Base-by-base conservation (phyloP, 257 asterid genomes). In the Catharanthus roseus region DNA sequence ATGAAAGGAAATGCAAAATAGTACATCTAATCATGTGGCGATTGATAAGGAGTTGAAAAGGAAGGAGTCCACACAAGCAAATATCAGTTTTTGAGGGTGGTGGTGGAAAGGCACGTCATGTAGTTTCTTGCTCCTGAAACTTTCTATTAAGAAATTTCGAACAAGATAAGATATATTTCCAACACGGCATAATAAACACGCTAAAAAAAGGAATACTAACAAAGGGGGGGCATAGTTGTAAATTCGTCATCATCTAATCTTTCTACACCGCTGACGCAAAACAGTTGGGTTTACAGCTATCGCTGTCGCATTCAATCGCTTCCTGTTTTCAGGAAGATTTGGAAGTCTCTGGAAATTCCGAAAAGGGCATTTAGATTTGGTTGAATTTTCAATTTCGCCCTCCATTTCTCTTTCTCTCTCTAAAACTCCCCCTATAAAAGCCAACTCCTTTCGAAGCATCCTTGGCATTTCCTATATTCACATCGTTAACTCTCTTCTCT, bases 311-410 rank as follows among this genome's bases (percentile, higher is more conserved):
- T 28, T 3, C 23, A 21, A 33, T 38, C 0, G 3, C 10, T 12
- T 5, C 6, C 36, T 18, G 49, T 13, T 1, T 16, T 11, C 12
- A 51, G 5, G 41, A 31, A 39, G 33, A 23, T 6, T 63, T 3
- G 10, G 70, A 72, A 72, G 41, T 62, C 42, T 62, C 70, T 50
- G 45, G 70, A 72, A 72, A 72, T 61, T 33, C 4, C 18, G 6
- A 15, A 33, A 23, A 11, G 9, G 34, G 39, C 60, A 10, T 42
- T 21, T 0, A 3, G 19, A 23, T 11, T 71, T 60, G 9, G 0
- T 44, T 7, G 11, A 12, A 38, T 70, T 55, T 55, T 15, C 74
- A 55, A 23, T 38, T 10, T 2, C 31, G 12, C 29, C 74, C 74
- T n/a, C 38, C 0, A 1, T 1, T 21, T 51, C 28, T 8, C 4